phyloP scores from a whole-genome alignment of 768 basidiomycete genomes.

The Lanmaoa pseudosensibilis region DNA sequence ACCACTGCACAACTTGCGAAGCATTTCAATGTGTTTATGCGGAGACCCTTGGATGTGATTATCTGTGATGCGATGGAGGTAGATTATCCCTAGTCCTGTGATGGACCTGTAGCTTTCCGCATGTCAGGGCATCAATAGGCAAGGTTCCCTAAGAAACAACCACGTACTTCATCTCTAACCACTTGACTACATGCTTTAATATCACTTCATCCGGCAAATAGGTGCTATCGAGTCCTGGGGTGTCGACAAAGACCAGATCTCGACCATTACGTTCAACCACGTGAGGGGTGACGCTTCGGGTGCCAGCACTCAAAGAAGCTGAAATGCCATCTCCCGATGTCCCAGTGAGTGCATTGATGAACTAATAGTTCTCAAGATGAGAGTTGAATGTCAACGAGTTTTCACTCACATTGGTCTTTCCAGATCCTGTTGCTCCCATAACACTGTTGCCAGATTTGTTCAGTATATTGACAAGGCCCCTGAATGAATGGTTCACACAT shows the following conservation, averaged over 20 bases:
- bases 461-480: neutral
- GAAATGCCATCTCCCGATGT: no score
- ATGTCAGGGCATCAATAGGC: neutral
- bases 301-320: neutral
- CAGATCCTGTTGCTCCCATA: constrained; percentile 3
- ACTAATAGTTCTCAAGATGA: neutral
- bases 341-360: neutral
- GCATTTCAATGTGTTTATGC: neutral
- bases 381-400: no score
- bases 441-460: neutral
- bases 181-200: neutral
- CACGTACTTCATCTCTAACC: neutral
- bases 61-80: constrained; percentile 10
- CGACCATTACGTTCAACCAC: neutral
- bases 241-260: constrained; percentile 3
- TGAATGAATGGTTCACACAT: neutral
- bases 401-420: constrained; percentile 4
- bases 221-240: constrained; percentile 6
- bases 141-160: neutral
- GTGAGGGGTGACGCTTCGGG: neutral
- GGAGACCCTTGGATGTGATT: constrained; percentile 1
- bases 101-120: neutral
- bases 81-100: constrained; percentile 1
- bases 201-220: neutral
- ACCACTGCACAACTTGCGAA: neutral